phyloP scores from a whole-genome alignment of 2,329 filamentous ascomycete species.

The Arachnopeziza araneosa region DNA sequence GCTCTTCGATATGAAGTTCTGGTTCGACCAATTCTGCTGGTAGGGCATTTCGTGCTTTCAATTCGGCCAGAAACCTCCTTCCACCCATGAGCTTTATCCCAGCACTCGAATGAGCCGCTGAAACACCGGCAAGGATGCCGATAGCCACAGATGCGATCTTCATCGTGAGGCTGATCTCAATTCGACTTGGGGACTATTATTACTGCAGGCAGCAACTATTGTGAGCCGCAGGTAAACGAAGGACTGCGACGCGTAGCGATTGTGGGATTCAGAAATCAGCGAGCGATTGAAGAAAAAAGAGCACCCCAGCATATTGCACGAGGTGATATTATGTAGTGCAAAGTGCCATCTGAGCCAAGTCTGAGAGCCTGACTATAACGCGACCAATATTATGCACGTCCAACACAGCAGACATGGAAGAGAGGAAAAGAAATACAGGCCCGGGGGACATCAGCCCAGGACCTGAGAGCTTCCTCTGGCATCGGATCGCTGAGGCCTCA shows the following conservation, averaged over 20 bases:
- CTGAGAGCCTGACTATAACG: neutral
- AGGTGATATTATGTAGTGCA: neutral
- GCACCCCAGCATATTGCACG: neutral
- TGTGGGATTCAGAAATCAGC: neutral
- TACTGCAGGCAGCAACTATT: neutral
- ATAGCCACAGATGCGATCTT: slow-evolving; percentile 14
- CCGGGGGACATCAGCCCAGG: neutral
- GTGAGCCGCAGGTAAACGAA: slow-evolving; percentile 1
- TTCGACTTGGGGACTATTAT: neutral
- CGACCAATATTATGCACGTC: neutral
- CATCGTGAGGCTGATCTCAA: slow-evolving; percentile 8
- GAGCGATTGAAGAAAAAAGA: neutral
- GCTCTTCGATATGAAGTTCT: slow-evolving; percentile 7
- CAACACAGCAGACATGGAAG: neutral
- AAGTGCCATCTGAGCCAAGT: neutral
- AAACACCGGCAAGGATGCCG: slow-evolving; percentile 13
- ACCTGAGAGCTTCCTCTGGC: neutral
- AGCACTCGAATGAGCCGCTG: slow-evolving; percentile 18
- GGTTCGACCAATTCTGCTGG: slow-evolving; percentile 7
- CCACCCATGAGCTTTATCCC: slow-evolving; percentile 20
- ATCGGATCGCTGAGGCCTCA: neutral
- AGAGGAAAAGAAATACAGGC: neutral
- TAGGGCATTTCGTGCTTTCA: slow-evolving; percentile 19
- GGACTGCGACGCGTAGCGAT: neutral
- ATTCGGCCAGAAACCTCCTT: slow-evolving; percentile 21